Evolutionary conservation across 108 stramenopile species (phyloP), one percentile per base, ranked within the genome.

Genomic region (Thalassiosira profunda): DNA sequence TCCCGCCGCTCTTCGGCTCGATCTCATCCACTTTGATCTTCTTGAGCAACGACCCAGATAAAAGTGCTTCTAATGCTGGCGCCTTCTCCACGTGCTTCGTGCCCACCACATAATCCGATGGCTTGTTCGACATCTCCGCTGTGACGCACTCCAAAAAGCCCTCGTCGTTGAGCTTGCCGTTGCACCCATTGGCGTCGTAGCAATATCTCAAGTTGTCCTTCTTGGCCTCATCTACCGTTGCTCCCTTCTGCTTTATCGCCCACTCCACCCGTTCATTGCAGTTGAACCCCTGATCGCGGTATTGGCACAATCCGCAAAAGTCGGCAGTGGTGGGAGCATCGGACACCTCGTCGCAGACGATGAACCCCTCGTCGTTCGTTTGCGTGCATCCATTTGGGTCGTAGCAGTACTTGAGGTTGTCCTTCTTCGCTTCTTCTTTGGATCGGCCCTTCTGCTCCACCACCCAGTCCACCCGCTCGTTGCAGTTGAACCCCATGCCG

Each of bases 261-360:
- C 64, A 66, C 20, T 37, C 65, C 8, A 67, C 40, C 37, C 65
- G 38, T 11, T 67, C 42, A 54, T 67, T 52, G 37, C 65, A 67
- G 6, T 67, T 67, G 41, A 67, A 67, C 29, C 18, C 18, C 37
- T 21, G 17, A 31, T 37, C 42, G 30, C 30, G 24, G 35, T 28
- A 67, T 28, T 29, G 34, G n/a, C 64, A 65, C 26, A 51, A 18
- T 18, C 64, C 64, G 12, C 64, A 65, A 35, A 65, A 65, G 30
- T 65, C 64, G 5, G 37, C 14, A 0, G 53, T 5, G n/a, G 37
- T 65, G 7, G 64, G 48, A 42, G 41, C 58, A 12, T 10, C 28
- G 15, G 29, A 26, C 15, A 26, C 0, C 0, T 26, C 35, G n/a
- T n/a, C n/a, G n/a, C n/a, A n/a, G n/a, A n/a, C n/a, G n/a, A n/a